Evolutionary conservation across 2,329 filamentous ascomycete species (phyloP), one percentile per base, ranked within the genome.

Genomic region (Calycina marina): DNA sequence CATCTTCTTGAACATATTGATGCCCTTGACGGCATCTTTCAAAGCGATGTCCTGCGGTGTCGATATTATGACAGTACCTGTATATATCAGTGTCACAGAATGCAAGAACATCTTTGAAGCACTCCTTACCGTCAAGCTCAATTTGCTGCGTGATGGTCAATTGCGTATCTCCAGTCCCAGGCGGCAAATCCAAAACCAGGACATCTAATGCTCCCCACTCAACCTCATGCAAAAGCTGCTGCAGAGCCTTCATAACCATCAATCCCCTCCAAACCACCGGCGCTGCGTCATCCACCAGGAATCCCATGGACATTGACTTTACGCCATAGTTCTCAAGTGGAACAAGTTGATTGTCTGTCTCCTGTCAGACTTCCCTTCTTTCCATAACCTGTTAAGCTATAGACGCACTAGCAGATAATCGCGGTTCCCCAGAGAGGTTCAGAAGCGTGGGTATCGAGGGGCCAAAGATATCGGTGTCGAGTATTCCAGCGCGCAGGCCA

Each of bases 271-370:
- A 98, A 18, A 90, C 86, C 11, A 98, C 79, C 0, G 86, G 83
- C 4, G 82, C 79, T 8, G 74, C 68, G 42, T 84, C 77, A 13
- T 71, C 72, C 1, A 93, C 74, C 1, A 98, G 67, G 43, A 93
- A 96, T 30, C 90, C 90, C 82, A 98, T 96, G 0, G 86, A 94
- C 90, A 98, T 98, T 34, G 85, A 92, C 57, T 92, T 92, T 35
- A 98, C 69, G 25, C 90, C 90, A 60, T 96, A 96, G 52, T 93
- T 93, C 14, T 81, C 85, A 14, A 98, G 60, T 0, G 90, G 90
- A 2, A 96, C 50, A 3, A 98, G 67, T 47, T 85, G 77, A 48
- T 86, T 85, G 45, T 79, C 72, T 82, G 40, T 14, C 14, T 4
- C 9, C 13, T 22, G 40, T 54, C 43, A 53, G 48, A 46, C 31